phyloP scores from a whole-genome alignment of 78 protist genomes.

The Goniomonas avonlea region DNA sequence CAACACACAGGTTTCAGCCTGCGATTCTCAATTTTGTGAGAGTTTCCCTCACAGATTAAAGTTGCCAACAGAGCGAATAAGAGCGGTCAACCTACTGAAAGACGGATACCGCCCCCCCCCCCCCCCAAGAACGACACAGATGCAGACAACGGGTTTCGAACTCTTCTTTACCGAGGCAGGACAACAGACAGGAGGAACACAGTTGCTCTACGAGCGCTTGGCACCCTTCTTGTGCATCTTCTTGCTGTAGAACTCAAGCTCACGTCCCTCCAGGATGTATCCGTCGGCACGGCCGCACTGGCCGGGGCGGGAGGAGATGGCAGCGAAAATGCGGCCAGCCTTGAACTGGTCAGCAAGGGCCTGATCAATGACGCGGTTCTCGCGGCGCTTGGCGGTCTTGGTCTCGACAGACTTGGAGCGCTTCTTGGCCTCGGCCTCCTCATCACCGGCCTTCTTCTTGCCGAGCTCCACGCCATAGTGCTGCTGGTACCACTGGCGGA shows the following conservation, averaged over 20 bases:
- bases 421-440: slow-evolving; percentile 1
- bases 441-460: slow-evolving; percentile 54
- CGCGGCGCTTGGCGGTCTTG: slow-evolving; percentile 30
- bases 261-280: slow-evolving; percentile 97
- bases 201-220: too few relatives aligned
- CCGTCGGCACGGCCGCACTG: slow-evolving; percentile 95
- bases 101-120: too few relatives aligned
- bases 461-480: slow-evolving; percentile 88
- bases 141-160: too few relatives aligned
- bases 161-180: too few relatives aligned
- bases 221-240: slow-evolving; percentile 78
- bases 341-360: slow-evolving; percentile 77
- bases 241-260: slow-evolving; percentile 92
- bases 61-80: too few relatives aligned
- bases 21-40: too few relatives aligned
- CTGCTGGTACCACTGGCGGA: slow-evolving; percentile 90
- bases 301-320: slow-evolving; percentile 73
- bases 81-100: too few relatives aligned
- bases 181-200: too few relatives aligned
- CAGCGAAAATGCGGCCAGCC: slow-evolving; percentile 90
- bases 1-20: too few relatives aligned
- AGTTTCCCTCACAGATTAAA: too few relatives aligned
- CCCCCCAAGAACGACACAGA: too few relatives aligned
- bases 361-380: neutral
- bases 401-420: neutral